phyloP scores from a whole-genome alignment of 2,329 filamentous ascomycete species.

The Colletotrichum sp. region DNA sequence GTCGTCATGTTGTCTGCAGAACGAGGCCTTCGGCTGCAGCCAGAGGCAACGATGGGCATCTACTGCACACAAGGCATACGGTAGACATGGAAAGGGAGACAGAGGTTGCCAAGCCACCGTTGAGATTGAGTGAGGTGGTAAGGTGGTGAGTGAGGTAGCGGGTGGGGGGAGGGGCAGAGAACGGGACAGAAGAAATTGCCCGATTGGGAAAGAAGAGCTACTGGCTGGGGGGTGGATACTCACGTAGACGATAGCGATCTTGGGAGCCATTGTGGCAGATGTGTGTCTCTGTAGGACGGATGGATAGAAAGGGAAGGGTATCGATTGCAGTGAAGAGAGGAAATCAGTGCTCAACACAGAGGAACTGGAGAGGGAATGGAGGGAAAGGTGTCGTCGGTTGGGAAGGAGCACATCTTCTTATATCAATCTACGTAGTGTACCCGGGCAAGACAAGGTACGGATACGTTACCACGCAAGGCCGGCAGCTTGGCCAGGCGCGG shows the following conservation, averaged over 20 bases:
- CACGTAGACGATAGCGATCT: conserved; percentile 90
- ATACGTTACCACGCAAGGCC: background rate
- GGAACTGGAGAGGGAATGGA: background rate
- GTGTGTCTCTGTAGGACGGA: conserved; percentile 4
- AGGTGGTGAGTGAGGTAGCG: background rate
- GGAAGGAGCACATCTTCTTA: background rate
- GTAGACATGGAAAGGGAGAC: background rate
- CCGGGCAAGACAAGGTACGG: background rate
- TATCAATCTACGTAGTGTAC: background rate
- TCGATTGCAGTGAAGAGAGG: background rate
- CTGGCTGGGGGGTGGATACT: conserved; percentile 38
- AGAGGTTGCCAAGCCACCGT: background rate
- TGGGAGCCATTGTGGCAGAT: conserved; percentile 76
- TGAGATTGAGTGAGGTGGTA: background rate
- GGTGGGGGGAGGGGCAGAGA: background rate
- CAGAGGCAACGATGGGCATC: background rate
- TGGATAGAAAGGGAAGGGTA: background rate
- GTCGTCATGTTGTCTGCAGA: background rate
- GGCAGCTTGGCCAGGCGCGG: background rate
- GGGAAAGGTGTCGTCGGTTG: background rate
- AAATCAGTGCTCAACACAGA: background rate
- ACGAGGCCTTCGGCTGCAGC: background rate
- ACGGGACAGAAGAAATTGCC: conserved; percentile 9
- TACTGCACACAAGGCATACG: background rate
- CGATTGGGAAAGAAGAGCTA: conserved; percentile 5